A percentile compares a stretch with the other conserved stretches of the same genome.
Evolutionary conservation across 176 grass and related monocot species (phyloP).

Genomic region (Olyra latifolia): DNA sequence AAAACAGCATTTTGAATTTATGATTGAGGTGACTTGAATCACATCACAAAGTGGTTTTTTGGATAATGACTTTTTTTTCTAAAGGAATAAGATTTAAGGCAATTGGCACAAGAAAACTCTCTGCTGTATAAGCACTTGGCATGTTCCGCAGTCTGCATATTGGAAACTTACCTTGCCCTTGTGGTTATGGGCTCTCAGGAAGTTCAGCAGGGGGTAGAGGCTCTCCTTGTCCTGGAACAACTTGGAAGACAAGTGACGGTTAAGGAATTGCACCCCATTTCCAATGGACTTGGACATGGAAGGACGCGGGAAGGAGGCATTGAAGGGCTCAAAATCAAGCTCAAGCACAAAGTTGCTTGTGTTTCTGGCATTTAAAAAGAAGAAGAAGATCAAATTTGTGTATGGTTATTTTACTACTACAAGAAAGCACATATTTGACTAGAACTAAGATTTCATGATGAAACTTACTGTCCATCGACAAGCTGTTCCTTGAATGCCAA

Average conservation of each 20-base stretch:
- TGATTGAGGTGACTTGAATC: not conserved
- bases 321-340: constrained; percentile 99
- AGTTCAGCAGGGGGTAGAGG: constrained; percentile 83
- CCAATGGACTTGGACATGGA: constrained; percentile 97
- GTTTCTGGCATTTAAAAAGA: constrained; percentile 33
- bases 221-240: constrained; percentile 99
- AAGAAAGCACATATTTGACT: not conserved
- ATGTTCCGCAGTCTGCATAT: not conserved
- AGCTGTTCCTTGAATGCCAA: constrained; percentile 94
- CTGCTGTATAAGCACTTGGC: not conserved
- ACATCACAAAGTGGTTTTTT: not conserved
- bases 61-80: not conserved
- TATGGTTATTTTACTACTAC: constrained; percentile 5
- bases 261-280: constrained; percentile 97
- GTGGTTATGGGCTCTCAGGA: constrained; percentile 82
- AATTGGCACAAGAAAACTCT: not conserved
- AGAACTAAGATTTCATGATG: constrained; percentile 3
- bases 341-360: constrained; percentile 76
- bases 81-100: not conserved
- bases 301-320: constrained; percentile 91
- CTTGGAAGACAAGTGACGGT: constrained; percentile 96
- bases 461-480: constrained; percentile 75
- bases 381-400: constrained; percentile 15
- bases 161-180: constrained; percentile 72
- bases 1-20: not conserved